phyloP scores from a whole-genome alignment of 2,329 filamentous ascomycete genomes.

The Erysiphe neolycopersici region DNA sequence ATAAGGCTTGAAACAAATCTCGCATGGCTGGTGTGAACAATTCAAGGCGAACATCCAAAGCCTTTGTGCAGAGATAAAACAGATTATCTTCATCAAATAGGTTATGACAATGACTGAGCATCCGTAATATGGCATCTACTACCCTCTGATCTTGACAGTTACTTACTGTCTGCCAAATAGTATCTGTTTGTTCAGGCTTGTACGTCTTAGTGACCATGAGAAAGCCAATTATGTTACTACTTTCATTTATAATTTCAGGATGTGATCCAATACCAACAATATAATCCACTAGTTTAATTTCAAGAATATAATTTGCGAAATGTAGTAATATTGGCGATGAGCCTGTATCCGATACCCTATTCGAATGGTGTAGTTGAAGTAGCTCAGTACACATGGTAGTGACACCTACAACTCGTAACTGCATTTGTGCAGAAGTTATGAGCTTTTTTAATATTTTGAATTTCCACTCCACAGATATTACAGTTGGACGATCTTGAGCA shows the following conservation, averaged over 20 bases:
- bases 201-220: conserved; percentile 57
- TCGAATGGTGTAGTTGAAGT: conserved; percentile 34
- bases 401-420: conserved; percentile 57
- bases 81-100: conserved; percentile 24
- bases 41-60: conserved; percentile 34
- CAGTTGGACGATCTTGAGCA: conserved; percentile 17
- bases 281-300: conserved; percentile 54
- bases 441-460: conserved; percentile 42
- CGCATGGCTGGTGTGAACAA: conserved; percentile 35
- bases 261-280: conserved; percentile 78
- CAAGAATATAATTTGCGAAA: conserved; percentile 40
- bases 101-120: conserved; percentile 25
- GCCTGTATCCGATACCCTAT: conserved; percentile 14
- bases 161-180: conserved; percentile 60
- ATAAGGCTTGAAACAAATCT: conserved; percentile 29
- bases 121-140: conserved; percentile 50
- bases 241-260: conserved; percentile 61
- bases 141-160: conserved; percentile 63
- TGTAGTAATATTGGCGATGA: conserved; percentile 33
- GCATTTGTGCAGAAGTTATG: conserved; percentile 69
- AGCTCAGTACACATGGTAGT: conserved; percentile 47
- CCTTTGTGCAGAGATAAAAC: conserved; percentile 43
- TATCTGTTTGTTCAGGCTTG: conserved; percentile 42
- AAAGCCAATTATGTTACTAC: conserved; percentile 67
- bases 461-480: conserved; percentile 38